Evolutionary conservation across 2,329 filamentous ascomycete genomes (phyloP).

Genomic region (Xylariaceae sp.): DNA sequence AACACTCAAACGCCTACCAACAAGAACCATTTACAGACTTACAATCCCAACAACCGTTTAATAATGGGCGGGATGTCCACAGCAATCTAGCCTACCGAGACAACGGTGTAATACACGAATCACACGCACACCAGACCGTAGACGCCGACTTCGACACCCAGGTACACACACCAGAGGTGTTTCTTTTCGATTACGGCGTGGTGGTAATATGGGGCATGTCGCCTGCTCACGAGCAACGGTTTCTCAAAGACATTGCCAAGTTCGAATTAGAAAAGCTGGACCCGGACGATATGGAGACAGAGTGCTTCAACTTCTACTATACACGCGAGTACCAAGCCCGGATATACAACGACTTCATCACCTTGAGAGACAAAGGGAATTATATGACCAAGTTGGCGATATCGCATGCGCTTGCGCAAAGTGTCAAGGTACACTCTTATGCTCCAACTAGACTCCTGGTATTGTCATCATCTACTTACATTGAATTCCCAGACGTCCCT

Average conservation of each 20-base stretch:
- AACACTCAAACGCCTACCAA: conserved; percentile 53
- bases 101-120: conserved; percentile 36
- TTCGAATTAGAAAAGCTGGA: conserved; percentile 90
- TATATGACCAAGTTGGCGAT: conserved; percentile 99
- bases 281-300: conserved; percentile 83
- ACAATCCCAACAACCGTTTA: conserved; percentile 36
- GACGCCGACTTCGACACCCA: conserved; percentile 78
- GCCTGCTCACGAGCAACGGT: conserved; percentile 80
- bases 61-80: conserved; percentile 29
- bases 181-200: conserved; percentile 95
- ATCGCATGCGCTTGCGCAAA: conserved; percentile 91
- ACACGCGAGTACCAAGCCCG: conserved; percentile 95
- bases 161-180: conserved; percentile 90
- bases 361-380: conserved; percentile 85
- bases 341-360: conserved; percentile 99
- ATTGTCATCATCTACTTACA: background rate
- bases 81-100: conserved; percentile 37
- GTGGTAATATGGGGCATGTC: conserved; percentile 99
- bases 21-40: conserved; percentile 65
- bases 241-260: conserved; percentile 89
- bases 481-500: conserved; percentile 68
- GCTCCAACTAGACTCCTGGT: background rate
- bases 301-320: conserved; percentile 99
- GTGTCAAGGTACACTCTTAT: conserved; percentile 67
- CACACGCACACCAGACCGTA: conserved; percentile 32